Evolutionary conservation across 2,329 filamentous ascomycete genomes (phyloP).

Genomic region (Exophiala sideris): DNA sequence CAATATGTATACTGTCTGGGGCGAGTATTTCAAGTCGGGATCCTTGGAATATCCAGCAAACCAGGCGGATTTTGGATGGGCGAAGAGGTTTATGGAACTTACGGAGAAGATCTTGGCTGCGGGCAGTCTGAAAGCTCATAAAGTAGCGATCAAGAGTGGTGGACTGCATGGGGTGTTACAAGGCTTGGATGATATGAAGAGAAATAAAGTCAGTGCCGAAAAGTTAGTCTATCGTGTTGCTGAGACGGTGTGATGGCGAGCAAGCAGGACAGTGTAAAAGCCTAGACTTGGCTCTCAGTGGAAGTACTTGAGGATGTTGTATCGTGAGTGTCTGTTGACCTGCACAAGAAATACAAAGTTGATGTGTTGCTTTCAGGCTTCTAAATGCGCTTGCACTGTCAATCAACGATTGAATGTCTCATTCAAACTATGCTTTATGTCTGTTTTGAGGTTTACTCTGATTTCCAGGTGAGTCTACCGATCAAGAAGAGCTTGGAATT

Average conservation of each 20-base stretch:
- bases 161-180: slow-evolving; percentile 45
- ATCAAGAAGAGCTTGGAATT: too few relatives aligned
- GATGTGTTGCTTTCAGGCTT: too few relatives aligned
- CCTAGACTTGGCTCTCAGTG: too few relatives aligned
- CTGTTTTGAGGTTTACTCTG: too few relatives aligned
- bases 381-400: too few relatives aligned
- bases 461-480: too few relatives aligned
- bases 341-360: too few relatives aligned
- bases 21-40: slow-evolving; percentile 30
- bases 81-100: slow-evolving; percentile 40
- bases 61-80: slow-evolving; percentile 41
- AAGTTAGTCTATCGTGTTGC: slow-evolving; percentile 47
- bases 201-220: slow-evolving; percentile 44
- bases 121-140: slow-evolving; percentile 44
- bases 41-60: slow-evolving; percentile 7
- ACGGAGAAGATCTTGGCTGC: slow-evolving; percentile 40
- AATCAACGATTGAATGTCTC: too few relatives aligned
- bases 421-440: too few relatives aligned
- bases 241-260: slow-evolving; percentile 2
- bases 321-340: too few relatives aligned
- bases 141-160: slow-evolving; percentile 36
- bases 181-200: slow-evolving; percentile 43
- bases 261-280: too few relatives aligned
- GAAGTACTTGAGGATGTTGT: too few relatives aligned
- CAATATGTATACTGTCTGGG: slow-evolving; percentile 33